Percentiles rank a stretch among this genome's conserved stretches.
Evolutionary conservation across 305 asterid genomes (phyloP).

Genomic region (Fraxinus dipetala): DNA sequence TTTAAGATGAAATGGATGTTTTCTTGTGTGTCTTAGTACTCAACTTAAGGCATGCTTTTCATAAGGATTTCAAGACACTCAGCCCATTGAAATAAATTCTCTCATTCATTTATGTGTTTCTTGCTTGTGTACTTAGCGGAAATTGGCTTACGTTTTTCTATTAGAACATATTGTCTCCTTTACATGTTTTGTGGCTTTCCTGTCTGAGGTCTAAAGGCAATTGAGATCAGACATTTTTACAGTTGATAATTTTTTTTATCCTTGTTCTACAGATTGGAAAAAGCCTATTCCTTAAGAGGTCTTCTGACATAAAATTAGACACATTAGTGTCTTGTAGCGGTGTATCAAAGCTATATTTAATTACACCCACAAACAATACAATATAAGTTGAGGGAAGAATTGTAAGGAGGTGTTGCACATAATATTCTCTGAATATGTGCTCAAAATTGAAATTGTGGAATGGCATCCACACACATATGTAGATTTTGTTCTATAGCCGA

Average conservation of each 20-base stretch:
- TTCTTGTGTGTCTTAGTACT: neutral
- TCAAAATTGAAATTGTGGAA: neutral
- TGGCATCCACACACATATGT: neutral
- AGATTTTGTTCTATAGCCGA: neutral
- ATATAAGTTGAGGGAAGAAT: neutral
- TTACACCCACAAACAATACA: neutral
- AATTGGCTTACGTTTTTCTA: neutral
- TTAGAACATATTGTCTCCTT: neutral
- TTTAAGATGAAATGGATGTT: slow-evolving; percentile 8
- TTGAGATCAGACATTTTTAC: neutral
- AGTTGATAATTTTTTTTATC: neutral
- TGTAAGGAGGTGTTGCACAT: neutral
- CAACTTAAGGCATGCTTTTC: neutral
- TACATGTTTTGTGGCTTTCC: neutral
- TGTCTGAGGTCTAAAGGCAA: neutral
- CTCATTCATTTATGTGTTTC: neutral
- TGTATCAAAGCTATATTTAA: neutral
- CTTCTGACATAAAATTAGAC: neutral
- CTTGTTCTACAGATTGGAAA: neutral
- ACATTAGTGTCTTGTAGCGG: neutral
- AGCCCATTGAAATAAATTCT: neutral
- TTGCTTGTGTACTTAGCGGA: neutral
- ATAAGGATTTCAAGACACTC: slow-evolving; percentile 1
- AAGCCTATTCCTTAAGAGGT: neutral
- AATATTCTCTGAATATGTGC: neutral